phyloP scores from a whole-genome alignment of 2,329 filamentous ascomycete genomes.

The Pseudogymnoascus sp. region DNA sequence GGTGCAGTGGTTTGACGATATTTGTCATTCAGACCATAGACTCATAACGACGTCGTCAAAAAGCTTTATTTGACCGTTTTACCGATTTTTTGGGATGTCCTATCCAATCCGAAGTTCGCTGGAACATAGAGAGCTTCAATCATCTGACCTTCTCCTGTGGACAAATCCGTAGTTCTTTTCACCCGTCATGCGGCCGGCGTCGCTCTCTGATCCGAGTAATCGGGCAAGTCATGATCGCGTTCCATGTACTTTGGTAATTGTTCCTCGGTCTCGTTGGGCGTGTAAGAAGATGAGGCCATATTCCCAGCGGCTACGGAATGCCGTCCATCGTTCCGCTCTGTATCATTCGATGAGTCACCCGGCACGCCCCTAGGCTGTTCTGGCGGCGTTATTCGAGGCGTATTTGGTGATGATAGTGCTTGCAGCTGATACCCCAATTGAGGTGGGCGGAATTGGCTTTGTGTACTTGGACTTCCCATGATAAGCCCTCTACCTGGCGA shows the following conservation, averaged over 20 bases:
- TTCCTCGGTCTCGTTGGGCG: not conserved
- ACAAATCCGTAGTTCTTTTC: not conserved
- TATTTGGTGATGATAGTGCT: not conserved
- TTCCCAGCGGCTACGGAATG: not conserved
- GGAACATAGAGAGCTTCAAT: not conserved
- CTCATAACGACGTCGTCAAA: not conserved
- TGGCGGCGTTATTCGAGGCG: not conserved
- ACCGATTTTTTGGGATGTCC: not conserved
- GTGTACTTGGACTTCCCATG: not conserved
- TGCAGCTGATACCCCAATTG: not conserved
- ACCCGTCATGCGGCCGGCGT: not conserved
- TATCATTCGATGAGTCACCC: not conserved
- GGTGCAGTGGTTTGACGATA: not conserved
- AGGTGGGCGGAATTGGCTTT: not conserved
- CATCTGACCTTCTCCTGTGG: not conserved
- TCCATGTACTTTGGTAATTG: not conserved
- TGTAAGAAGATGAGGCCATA: not conserved
- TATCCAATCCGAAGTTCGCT: not conserved
- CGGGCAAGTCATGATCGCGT: not conserved
- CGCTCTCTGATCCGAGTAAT: not conserved
- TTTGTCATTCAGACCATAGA: not conserved
- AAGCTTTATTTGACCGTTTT: not conserved
- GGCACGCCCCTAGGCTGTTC: not conserved
- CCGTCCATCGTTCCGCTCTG: not conserved
- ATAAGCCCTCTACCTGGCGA: not conserved